Evolutionary conservation across 78 protist genomes (phyloP), one percentile per base, ranked within the genome.

Genomic region (Mastigamoeba balamuthi): DNA sequence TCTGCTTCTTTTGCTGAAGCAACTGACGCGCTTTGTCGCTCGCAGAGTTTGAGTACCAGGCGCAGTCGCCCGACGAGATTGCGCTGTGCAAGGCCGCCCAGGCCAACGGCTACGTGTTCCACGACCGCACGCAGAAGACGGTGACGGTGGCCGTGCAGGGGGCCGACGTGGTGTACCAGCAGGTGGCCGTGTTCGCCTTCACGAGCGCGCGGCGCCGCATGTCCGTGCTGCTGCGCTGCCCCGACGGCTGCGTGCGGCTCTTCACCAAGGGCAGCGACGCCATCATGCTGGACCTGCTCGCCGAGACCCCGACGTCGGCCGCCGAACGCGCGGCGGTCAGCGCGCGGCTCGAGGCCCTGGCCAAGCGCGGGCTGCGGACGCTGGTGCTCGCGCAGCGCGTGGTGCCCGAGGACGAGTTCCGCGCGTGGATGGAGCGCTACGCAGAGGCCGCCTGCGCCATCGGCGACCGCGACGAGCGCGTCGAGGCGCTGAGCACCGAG

Each of bases 331-430:
- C 72, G 1, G 38, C 36, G 39, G 66, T 78, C 7, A 35, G 29
- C 38, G 35, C 53, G 27, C 69, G 82, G 10, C 40, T 91, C 36
- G 25, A 73, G 3, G 30, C 48, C 1, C 85, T 86, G 17, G 48
- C 94, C 5, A 8, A 69, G 5, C 40, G 41, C 8, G 97, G 97
- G 27, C 77, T 92, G 25, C 77, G 97, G 29, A 93, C 96, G 30
- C 84, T 93, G 10, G 76, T 85, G 27, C 33, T 91, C 6, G 93
- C 86, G 1, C 3, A 27, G 39, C 63, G 80, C 10, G n/a, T n/a
- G n/a, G 35, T 93, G 2, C 4, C 85, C 7, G 77, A 35, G 5
- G 63, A 41, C n/a, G 69, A 67, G 35, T 89, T 43, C 74, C 8
- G 10, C 40, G 2, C 23, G 1, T 88, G 88, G 88, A 44, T 25